These are phyloP conservation scores for Penicillium ochrochloron DNA, from an alignment of 495 filamentous ascomycete genomes.

Conservation along the genomic window DNA sequence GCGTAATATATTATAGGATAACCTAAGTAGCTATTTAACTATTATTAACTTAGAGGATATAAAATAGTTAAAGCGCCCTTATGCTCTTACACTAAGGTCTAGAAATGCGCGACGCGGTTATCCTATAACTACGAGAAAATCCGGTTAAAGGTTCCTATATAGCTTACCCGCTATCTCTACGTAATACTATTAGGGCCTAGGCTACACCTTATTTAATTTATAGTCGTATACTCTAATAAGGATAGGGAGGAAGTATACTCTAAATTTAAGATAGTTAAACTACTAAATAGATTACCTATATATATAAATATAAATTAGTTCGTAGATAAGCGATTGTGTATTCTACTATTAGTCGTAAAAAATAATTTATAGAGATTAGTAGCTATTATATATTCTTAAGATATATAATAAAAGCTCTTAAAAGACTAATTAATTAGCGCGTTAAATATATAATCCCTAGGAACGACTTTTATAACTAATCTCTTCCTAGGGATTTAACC, in stretches of 20 bases:
- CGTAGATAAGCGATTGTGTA: neutral
- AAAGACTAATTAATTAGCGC: slow-evolving; percentile 18
- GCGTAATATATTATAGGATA: no score
- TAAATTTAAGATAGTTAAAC: slow-evolving; percentile 1
- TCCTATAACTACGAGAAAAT: neutral
- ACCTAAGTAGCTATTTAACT: no score
- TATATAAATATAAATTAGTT: neutral
- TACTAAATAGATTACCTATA: neutral
- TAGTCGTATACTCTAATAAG: neutral
- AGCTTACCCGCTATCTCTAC: neutral
- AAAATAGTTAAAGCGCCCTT: no score
- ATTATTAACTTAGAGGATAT: no score
- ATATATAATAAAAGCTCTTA: slow-evolving; percentile 18
- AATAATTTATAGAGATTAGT: slow-evolving; percentile 5
- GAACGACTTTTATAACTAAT: slow-evolving; percentile 5
- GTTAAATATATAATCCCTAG: slow-evolving; percentile 11
- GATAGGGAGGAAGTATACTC: neutral
- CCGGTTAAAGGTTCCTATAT: neutral
- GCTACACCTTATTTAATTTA: neutral
- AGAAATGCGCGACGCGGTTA: no score
- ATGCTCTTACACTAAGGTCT: no score
- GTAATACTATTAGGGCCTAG: neutral
- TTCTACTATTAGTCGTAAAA: slow-evolving; percentile 10
- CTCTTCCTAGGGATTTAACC: no score
- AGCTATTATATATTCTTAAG: neutral